A percentile compares a stretch with the other conserved stretches of the same genome.
These are phyloP conservation scores for Chenopodium quinoa DNA, from an alignment of 148 eudicot species.

Conservation along the genomic window DNA sequence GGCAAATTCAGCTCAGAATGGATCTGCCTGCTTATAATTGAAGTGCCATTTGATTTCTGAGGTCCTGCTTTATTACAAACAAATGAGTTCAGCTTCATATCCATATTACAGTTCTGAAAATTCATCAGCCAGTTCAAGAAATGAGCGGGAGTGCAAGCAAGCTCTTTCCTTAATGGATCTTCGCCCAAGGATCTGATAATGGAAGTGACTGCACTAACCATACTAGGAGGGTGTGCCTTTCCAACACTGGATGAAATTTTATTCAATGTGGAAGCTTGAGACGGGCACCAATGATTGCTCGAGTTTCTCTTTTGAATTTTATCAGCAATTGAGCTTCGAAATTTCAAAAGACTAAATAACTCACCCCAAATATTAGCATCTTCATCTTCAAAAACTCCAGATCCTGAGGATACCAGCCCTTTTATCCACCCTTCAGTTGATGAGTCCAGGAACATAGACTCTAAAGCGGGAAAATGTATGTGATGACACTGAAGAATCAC, in stretches of 20 bases:
- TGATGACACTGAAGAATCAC: conserved; percentile 72
- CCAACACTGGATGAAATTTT: conserved; percentile 26
- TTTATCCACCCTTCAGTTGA: conserved; percentile 46
- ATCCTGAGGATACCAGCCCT: conserved; percentile 51
- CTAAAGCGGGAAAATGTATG: conserved; percentile 55
- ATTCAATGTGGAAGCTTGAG: conserved; percentile 22
- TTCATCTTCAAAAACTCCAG: conserved; percentile 57
- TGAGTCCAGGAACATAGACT: conserved; percentile 49
- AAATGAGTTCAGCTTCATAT: conserved; percentile 66
- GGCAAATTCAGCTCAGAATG: conserved; percentile 58
- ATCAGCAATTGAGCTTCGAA: conserved; percentile 36
- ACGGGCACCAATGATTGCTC: conserved; percentile 60
- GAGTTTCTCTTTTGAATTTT: conserved; percentile 27
- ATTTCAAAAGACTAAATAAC: conserved; percentile 52
- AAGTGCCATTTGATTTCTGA: conserved; percentile 33
- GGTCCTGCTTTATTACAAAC: conserved; percentile 23
- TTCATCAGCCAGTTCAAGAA: conserved; percentile 74
- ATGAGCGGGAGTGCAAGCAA: conserved; percentile 64
- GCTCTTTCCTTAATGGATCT: conserved; percentile 80
- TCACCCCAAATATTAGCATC: conserved; percentile 60
- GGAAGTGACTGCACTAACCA: conserved; percentile 61
- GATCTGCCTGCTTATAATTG: conserved; percentile 20
- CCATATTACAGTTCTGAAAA: conserved; percentile 48
- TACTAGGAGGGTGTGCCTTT: conserved; percentile 37
- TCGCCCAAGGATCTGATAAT: conserved; percentile 71